Evolutionary conservation across 345 rosid species (phyloP), one percentile per base, ranked within the genome.

Genomic region (Eucalyptus victrix): DNA sequence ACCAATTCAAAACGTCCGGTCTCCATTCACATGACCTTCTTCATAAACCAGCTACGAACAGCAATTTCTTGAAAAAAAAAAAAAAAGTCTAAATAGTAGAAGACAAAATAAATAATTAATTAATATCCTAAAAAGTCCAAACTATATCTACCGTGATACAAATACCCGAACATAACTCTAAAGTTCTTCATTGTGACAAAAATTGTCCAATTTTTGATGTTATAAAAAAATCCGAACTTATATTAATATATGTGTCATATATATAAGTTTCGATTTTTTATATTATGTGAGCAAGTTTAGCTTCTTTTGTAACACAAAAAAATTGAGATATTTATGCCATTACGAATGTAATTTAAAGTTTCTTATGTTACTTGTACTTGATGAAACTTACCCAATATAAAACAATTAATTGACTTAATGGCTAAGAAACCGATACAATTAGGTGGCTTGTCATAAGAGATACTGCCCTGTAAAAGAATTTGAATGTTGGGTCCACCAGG

Each of bases 151-250:
- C 10, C 2, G 24, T 24, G 13, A 56, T 6, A 56, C 21, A 56
- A 56, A 56, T 10, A 56, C 6, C 12, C 13, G 0, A 9, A 23
- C 4, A 9, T 54, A 54, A 2, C 3, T 4, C 5, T 21, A 54
- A 21, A 8, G 11, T 54, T 23, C 10, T 54, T 23, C 28, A 8
- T 21, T 23, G 5, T 9, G 60, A 54, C 3, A 54, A 24, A 54
- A 21, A 8, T 8, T 19, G 49, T 54, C 5, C 1, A 56, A 56
- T 56, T 56, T 56, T 56, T 56, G 6, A 4, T 56, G 1, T 56
- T 0, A 56, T 24, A 24, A 56, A 56, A 54, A 56, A 24, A 56
- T 23, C 6, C 1, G 0, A 56, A 56, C 1, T 10, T 56, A 56
- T 56, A 56, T 24, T 56, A 4, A 53, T 7, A 18, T 7, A 7